phyloP scores from a whole-genome alignment of 805 yeast species.

The Kodamaea jinghongensis region DNA sequence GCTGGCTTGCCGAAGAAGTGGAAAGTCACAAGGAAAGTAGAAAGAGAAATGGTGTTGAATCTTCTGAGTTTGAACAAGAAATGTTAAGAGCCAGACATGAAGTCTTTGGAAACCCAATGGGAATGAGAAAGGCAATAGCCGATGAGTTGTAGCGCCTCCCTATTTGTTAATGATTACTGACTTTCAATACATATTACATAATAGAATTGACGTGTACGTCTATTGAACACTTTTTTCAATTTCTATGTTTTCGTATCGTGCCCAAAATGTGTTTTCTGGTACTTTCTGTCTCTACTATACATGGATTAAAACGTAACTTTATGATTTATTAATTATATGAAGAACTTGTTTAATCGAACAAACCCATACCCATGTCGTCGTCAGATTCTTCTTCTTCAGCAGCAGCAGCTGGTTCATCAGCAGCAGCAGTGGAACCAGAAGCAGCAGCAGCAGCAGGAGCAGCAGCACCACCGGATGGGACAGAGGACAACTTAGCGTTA shows the following conservation, averaged over 20 bases:
- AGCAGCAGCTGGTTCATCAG: slow-evolving; percentile 25
- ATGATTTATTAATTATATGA: slow-evolving; percentile 4
- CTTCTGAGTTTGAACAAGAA: slow-evolving; percentile 36
- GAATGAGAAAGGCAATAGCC: slow-evolving; percentile 55
- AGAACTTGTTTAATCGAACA: slow-evolving; percentile 24
- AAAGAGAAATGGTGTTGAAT: slow-evolving; percentile 29
- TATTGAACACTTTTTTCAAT: too few relatives aligned
- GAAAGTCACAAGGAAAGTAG: slow-evolving; percentile 23
- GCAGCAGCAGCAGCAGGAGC: slow-evolving; percentile 26
- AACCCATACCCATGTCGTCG: slow-evolving; percentile 33
- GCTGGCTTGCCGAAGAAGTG: slow-evolving; percentile 58
- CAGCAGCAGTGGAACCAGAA: slow-evolving; percentile 25
- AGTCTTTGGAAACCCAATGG: slow-evolving; percentile 77
- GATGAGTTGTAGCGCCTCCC: slow-evolving; percentile 51
- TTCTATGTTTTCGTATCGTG: too few relatives aligned
- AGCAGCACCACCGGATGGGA: slow-evolving; percentile 34
- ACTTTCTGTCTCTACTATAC: neutral
- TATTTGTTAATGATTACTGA: too few relatives aligned
- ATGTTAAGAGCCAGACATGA: slow-evolving; percentile 51
- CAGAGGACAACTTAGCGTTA: slow-evolving; percentile 36
- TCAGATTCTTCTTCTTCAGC: slow-evolving; percentile 25
- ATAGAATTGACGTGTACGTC: too few relatives aligned
- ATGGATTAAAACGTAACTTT: slow-evolving; percentile 2
- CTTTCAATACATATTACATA: neutral
- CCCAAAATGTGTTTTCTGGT: too few relatives aligned